Evolutionary conservation across 306 rosid genomes (phyloP), one percentile per base, ranked within the genome.

Genomic region (Trichosanthes cucumerina): DNA sequence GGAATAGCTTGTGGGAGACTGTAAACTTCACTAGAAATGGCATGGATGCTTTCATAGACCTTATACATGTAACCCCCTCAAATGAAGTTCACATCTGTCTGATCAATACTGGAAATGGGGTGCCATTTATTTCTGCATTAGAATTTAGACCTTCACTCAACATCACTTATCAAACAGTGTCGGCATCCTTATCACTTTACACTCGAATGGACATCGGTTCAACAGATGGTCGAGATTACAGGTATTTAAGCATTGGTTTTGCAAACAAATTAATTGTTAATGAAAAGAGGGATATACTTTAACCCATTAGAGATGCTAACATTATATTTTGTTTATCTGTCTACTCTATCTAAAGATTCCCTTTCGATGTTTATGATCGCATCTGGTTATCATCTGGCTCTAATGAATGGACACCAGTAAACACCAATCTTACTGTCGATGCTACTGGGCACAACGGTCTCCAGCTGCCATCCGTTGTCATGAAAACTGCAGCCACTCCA

Each of bases 331-430:
- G 36, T 58, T 16, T 12, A 14, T 7, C 21, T 9, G 23, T 28
- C 8, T 21, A 21, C 8, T 34, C 58, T 77, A 4, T 43, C 6
- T 41, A 26, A 47, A 86, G 89, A 85, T 88, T 66, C 38, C 77
- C 52, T 33, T 15, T 15, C 0, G 92, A 85, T 78, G 50, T 44
- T 10, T 79, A 79, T 47, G 92, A 88, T 33, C 87, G 88, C 9
- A 0, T 28, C 3, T 88, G 89, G 88, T 0, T 1, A 6, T 24
- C 56, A 4, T 41, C 19, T 18, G 15, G 18, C 31, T 6, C 1
- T 44, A 0, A 13, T 0, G 3, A 10, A 9, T 75, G 85, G 81
- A 57, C 66, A 64, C 53, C 1, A 19, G 0, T 80, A 1, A 58
- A 28, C 13, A 64, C 85, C 3, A 4, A 50, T 2, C 44, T 6